Conservation (phyloP, 768 basidiomycete genomes). For the Clitopilus hobsonii region DNA sequence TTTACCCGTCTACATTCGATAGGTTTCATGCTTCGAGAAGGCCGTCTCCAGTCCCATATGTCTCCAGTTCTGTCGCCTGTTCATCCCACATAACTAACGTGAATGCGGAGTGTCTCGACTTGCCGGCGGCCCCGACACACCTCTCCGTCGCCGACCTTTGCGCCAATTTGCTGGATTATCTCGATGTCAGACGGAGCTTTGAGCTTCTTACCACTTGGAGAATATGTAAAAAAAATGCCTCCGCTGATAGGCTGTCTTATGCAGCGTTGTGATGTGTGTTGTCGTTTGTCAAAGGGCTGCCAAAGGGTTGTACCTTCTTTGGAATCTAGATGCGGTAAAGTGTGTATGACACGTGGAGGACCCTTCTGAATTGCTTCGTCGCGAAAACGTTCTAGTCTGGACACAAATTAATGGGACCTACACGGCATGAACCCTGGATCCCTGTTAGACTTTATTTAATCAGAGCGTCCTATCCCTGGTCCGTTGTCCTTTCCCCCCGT, state of each 20-base stretch:
- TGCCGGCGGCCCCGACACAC: too few relatives aligned
- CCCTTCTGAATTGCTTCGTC: background rate
- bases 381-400: background rate
- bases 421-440: background rate
- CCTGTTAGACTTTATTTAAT: background rate
- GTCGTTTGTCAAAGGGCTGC: background rate
- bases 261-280: background rate
- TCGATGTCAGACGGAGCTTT: too few relatives aligned
- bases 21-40: too few relatives aligned
- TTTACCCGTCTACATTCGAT: too few relatives aligned
- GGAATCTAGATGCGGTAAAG: background rate
- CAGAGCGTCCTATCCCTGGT: background rate
- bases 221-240: background rate
- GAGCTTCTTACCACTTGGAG: background rate
- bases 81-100: too few relatives aligned
- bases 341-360: background rate
- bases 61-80: too few relatives aligned
- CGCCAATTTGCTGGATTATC: too few relatives aligned
- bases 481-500: background rate
- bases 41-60: too few relatives aligned
- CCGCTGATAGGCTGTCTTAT: background rate
- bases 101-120: too few relatives aligned
- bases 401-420: background rate
- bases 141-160: too few relatives aligned
- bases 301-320: background rate